A percentile compares a stretch with the other conserved stretches of the same genome.
Conservation (phyloP, 2,329 filamentous ascomycete genomes). For the Arthrobotrys entomopaga region DNA sequence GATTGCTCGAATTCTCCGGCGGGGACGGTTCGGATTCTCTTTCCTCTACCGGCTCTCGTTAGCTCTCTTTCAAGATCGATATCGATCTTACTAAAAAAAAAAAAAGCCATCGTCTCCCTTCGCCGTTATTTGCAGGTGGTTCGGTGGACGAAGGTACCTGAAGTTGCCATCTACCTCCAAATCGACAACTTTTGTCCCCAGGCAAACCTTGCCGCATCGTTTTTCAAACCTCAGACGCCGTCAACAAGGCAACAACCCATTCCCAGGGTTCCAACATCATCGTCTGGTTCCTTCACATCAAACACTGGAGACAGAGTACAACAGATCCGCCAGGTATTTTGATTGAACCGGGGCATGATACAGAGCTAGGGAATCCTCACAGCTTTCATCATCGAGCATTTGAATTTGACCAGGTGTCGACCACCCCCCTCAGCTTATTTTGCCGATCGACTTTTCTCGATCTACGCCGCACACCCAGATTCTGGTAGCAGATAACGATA, state of each 20-base stretch:
- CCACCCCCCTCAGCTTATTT: conserved; percentile 12
- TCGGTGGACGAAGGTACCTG: neutral
- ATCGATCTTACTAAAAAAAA: neutral
- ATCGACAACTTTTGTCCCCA: neutral
- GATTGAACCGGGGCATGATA: conserved; percentile 7
- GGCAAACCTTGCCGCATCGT: conserved; percentile 43
- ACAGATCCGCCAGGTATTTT: conserved; percentile 6
- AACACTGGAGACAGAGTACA: conserved; percentile 1
- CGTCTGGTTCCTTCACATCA: conserved; percentile 4
- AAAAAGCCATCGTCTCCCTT: neutral
- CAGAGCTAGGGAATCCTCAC: conserved; percentile 11
- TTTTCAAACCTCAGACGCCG: conserved; percentile 19
- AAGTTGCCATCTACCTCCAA: neutral
- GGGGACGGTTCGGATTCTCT: conserved; percentile 42
- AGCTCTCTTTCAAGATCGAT: too few relatives aligned
- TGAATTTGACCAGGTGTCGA: conserved; percentile 2
- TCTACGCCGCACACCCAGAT: conserved; percentile 43
- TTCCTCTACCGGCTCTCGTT: conserved; percentile 23
- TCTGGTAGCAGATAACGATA: conserved; percentile 30
- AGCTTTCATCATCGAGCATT: conserved; percentile 49
- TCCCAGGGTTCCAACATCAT: conserved; percentile 36
- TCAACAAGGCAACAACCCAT: conserved; percentile 1
- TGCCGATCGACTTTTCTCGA: conserved; percentile 37
- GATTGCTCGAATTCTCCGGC: conserved; percentile 19
- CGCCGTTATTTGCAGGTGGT: neutral